phyloP scores from a whole-genome alignment of 2,329 filamentous ascomycete species.

The Dactylellina leptospora region DNA sequence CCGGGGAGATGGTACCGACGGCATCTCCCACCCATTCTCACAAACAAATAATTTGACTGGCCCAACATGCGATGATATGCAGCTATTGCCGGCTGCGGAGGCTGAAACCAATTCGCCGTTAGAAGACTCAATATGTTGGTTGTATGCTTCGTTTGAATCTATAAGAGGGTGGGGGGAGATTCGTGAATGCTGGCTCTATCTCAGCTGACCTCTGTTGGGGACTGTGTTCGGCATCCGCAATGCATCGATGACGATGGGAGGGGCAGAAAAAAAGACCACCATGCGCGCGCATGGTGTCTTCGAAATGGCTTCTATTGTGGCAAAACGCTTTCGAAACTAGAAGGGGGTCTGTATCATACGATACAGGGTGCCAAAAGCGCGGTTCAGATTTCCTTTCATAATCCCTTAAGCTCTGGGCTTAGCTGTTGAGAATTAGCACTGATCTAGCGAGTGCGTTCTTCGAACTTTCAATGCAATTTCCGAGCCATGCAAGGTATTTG shows the following conservation, averaged over 20 bases:
- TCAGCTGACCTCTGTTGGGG: constrained; percentile 23
- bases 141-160: background rate
- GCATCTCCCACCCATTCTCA: background rate
- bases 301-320: constrained; percentile 28
- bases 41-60: background rate
- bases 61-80: background rate
- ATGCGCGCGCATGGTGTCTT: background rate
- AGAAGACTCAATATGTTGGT: background rate
- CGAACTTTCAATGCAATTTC: background rate
- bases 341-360: constrained; percentile 22
- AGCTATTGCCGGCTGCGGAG: constrained; percentile 9
- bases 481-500: background rate
- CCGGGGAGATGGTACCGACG: background rate
- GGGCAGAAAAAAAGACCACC: background rate
- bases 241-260: constrained; percentile 32
- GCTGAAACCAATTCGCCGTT: constrained; percentile 24
- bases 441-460: background rate
- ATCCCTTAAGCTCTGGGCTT: background rate
- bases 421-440: background rate
- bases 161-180: constrained; percentile 5
- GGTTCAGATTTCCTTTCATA: background rate
- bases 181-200: background rate
- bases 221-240: background rate
- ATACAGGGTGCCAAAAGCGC: background rate
- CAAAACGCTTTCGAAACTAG: constrained; percentile 19